phyloP scores from a whole-genome alignment of 805 yeast genomes.

The Cyberlindnera subsufficiens region DNA sequence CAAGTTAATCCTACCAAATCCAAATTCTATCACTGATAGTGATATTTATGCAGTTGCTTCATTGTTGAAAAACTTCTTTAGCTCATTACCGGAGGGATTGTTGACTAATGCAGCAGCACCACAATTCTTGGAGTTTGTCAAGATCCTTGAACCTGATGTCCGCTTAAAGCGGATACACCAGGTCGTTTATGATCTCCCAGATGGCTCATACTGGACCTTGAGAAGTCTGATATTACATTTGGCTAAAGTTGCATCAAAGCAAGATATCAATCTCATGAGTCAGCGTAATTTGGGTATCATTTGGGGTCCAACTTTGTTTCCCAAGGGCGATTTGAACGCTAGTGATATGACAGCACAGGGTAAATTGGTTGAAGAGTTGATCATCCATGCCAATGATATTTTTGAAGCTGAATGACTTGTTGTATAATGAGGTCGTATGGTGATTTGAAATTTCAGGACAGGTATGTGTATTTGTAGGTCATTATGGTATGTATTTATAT shows the following conservation, averaged over 20 bases:
- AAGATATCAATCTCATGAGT: constrained; percentile 72
- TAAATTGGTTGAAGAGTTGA: constrained; percentile 75
- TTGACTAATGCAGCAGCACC: constrained; percentile 58
- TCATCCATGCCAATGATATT: constrained; percentile 78
- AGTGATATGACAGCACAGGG: constrained; percentile 75
- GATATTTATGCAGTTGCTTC: constrained; percentile 89
- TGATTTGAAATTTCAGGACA: neutral
- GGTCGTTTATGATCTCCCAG: constrained; percentile 84
- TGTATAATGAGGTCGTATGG: neutral
- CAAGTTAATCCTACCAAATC: constrained; percentile 46
- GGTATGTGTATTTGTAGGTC: neutral
- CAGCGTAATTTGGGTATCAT: constrained; percentile 77
- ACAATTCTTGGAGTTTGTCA: constrained; percentile 63
- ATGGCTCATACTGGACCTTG: constrained; percentile 90
- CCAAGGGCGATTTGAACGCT: constrained; percentile 57
- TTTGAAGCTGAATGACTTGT: constrained; percentile 47
- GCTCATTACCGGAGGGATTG: constrained; percentile 82
- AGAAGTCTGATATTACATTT: constrained; percentile 83
- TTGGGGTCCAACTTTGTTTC: constrained; percentile 90
- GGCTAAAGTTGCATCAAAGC: constrained; percentile 60
- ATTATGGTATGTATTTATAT: constrained; percentile 17
- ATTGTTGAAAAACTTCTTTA: constrained; percentile 75
- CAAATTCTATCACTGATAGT: constrained; percentile 58
- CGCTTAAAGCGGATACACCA: constrained; percentile 77
- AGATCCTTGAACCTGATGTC: constrained; percentile 54